A percentile compares a stretch with the other conserved stretches of the same genome.
phyloP scores from a whole-genome alignment of 768 basidiomycete genomes.

The Russula lepida region DNA sequence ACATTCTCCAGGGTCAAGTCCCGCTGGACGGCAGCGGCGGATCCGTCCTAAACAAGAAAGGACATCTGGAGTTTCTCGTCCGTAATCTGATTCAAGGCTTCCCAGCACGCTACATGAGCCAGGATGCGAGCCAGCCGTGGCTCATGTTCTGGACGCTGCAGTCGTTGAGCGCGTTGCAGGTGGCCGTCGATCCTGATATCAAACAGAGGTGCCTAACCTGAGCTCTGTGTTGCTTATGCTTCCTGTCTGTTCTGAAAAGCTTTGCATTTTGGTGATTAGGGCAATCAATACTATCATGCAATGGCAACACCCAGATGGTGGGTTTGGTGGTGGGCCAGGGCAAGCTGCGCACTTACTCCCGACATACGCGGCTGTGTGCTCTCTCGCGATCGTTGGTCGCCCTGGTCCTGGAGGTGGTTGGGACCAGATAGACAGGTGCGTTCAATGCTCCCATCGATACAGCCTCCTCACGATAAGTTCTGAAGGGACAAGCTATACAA shows the following conservation, averaged over 20 bases:
- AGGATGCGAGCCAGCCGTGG: conserved; percentile 97
- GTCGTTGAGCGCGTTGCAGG: conserved; percentile 68
- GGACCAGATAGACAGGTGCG: conserved; percentile 78
- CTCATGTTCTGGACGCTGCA: conserved; percentile 90
- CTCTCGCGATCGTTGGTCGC: conserved; percentile 73
- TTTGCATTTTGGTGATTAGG: conserved; percentile 31
- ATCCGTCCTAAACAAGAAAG: conserved; percentile 46
- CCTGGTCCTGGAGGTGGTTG: conserved; percentile 72
- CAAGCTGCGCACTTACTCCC: conserved; percentile 84
- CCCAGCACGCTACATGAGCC: conserved; percentile 65
- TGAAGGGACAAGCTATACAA: conserved; percentile 65
- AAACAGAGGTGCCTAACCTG: conserved; percentile 57
- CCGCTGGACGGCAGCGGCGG: conserved; percentile 27
- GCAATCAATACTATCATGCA: conserved; percentile 71
- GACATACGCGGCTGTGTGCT: conserved; percentile 81
- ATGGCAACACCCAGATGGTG: conserved; percentile 81
- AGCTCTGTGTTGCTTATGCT: neutral
- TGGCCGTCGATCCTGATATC: conserved; percentile 66
- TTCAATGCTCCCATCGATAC: neutral
- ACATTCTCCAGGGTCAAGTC: conserved; percentile 47
- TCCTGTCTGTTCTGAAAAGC: neutral
- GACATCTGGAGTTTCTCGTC: conserved; percentile 70
- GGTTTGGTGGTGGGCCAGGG: conserved; percentile 87
- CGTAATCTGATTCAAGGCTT: conserved; percentile 72
- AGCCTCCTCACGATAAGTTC: neutral